A percentile compares a stretch with the other conserved stretches of the same genome.
Conservation (phyloP, 2,329 filamentous ascomycete genomes). For the Dissoconium aciculare region DNA sequence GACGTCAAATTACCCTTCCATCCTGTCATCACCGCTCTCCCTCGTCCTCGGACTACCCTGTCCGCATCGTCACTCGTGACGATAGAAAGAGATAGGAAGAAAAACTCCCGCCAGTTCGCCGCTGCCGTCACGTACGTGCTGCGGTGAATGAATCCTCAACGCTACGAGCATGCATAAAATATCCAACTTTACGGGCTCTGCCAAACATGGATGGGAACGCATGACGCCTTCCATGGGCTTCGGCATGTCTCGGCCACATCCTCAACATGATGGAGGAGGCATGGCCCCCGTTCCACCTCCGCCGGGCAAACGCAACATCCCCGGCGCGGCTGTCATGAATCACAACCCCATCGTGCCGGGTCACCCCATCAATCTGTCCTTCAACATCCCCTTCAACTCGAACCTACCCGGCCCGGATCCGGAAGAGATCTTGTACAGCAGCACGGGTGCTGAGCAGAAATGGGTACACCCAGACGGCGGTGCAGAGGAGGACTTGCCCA, state of each 20-base stretch:
- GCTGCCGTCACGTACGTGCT: neutral
- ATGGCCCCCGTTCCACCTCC: conserved; percentile 29
- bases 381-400: conserved; percentile 93
- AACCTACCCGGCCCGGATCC: conserved; percentile 83
- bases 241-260: conserved; percentile 44
- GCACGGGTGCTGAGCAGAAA: conserved; percentile 67
- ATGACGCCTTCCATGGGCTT: conserved; percentile 49
- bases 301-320: conserved; percentile 39
- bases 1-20: no score
- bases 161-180: conserved; percentile 47
- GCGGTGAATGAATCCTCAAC: conserved; percentile 7
- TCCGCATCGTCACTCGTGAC: no score
- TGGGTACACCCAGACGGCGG: conserved; percentile 90
- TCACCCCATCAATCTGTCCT: conserved; percentile 75
- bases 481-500: conserved; percentile 59
- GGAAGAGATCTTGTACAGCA: conserved; percentile 89
- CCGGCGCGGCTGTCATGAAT: conserved; percentile 22
- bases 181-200: conserved; percentile 50
- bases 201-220: conserved; percentile 53
- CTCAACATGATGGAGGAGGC: conserved; percentile 15
- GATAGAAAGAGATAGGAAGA: no score
- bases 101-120: no score
- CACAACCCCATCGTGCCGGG: conserved; percentile 46
- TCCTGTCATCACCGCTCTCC: no score
- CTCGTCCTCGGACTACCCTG: no score